Evolutionary conservation across 441 rosid species (phyloP), one percentile per base, ranked within the genome.

Genomic region (Euphorbia neoarborescens): DNA sequence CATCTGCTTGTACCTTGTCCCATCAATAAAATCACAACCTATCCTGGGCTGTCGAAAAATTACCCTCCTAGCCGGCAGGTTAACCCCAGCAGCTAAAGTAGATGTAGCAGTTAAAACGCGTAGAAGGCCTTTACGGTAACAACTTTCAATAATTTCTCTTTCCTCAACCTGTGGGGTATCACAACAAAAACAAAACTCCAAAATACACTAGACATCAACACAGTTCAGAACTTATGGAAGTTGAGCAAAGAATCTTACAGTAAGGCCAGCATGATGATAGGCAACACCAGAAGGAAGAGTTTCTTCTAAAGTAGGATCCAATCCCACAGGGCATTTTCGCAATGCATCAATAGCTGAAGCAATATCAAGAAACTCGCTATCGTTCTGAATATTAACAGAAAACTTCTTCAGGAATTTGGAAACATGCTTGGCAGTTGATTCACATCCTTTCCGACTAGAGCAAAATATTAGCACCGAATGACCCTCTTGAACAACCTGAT

Each of bases 191-290:
- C 40, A 61, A 53, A 57, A 51, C 24, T 66, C 69, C 62, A 64
- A 71, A 42, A 71, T 15, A 34, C 22, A 37, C 59, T 25, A 53
- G 22, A 51, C 2, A 17, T 28, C 22, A 71, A 30, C 48, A 54
- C 69, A 65, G 68, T 80, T 61, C 37, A 32, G 64, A 69, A 62
- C 35, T 28, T 53, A 44, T 38, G 58, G 69, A 76, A 75, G 48
- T 72, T 74, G 22, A 70, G 59, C 63, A 66, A 75, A 68, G 66
- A 68, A 65, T 68, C 83, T 76, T 88, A 94, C 99, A 37, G 98
- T 94, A 59, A 94, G 92, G 73, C 99, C 99, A 76, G 99, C 97
- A 86, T 94, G 99, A 79, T 94, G 98, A 87, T 91, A 94, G 70
- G 98, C 99, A 84, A 94, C 93, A 73, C 99, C 99, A 75, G 79